Evolutionary conservation across 495 filamentous ascomycete genomes (phyloP), one percentile per base, ranked within the genome.

Genomic region (Astrothelium subdiscretum): DNA sequence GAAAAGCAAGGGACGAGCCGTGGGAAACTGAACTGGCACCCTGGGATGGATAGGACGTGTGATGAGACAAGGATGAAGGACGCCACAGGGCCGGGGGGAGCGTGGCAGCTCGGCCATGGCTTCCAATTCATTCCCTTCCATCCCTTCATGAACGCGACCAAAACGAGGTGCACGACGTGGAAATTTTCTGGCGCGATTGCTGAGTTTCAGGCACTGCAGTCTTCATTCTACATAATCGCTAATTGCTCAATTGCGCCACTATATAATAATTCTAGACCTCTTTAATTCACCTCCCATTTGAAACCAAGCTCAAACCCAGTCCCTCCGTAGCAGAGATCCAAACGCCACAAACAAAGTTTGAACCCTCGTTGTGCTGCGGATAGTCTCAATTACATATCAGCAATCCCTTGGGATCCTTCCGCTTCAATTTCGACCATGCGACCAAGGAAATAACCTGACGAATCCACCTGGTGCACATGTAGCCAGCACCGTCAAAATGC

Each of bases 401-500:
- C 8, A 8, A 24, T 15, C 48, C 20, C 29, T 6, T 8, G 48
- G 6, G 15, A 27, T 24, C 1, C 48, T 26, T 26, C 29, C 5
- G 5, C n/a, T 5, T 8, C 48, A 11, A 54, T 15, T 2, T 54
- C 15, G 48, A 54, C n/a, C 24, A 54, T 54, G 48, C 48, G 26
- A 26, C 8, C 48, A 3, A 15, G 10, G 48, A 5, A 20, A 54
- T 54, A 29, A 20, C 24, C 26, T 6, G 3, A 54, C 24, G 10
- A 8, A 29, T 8, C 8, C 8, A 29, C 20, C 48, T 54, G 48
- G 48, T 24, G n/a, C 48, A 54, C 24, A 54, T 54, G 48, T 29
- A 54, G 48, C 48, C 48, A 54, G 20, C 20, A 29, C 24, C 48
- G 24, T 27, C 58, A 59, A 51, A 6, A 97, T 97, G 92, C 90